These are phyloP conservation scores for Dioszegia aurantiaca DNA, from an alignment of 768 basidiomycete species.

Conservation along the genomic window DNA sequence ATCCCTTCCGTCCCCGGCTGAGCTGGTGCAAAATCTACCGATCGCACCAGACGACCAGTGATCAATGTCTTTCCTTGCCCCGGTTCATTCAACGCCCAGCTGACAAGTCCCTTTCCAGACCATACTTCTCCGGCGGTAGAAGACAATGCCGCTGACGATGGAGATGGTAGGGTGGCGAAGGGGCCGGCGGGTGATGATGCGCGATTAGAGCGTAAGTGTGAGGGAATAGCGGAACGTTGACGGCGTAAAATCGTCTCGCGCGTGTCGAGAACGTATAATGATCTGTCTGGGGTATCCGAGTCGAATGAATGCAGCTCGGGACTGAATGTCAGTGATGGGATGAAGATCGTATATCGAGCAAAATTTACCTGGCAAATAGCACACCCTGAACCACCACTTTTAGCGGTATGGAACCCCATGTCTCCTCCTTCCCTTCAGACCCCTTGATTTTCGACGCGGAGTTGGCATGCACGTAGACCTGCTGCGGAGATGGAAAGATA, in stretches of 20 bases:
- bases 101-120: conserved; percentile 43
- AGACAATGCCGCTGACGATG: conserved; percentile 20
- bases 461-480: conserved; percentile 44
- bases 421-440: conserved; percentile 26
- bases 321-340: conserved; percentile 18
- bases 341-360: neutral
- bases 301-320: conserved; percentile 37
- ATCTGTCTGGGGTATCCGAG: conserved; percentile 30
- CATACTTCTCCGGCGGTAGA: conserved; percentile 30
- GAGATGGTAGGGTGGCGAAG: neutral
- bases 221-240: conserved; percentile 28
- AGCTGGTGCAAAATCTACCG: conserved; percentile 23
- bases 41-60: conserved; percentile 36
- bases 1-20: conserved; percentile 14
- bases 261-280: conserved; percentile 45
- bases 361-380: conserved; percentile 38
- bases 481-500: conserved; percentile 30
- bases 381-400: conserved; percentile 44
- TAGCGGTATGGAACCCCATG: conserved; percentile 45
- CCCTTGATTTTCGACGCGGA: conserved; percentile 16
- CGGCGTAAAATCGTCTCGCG: conserved; percentile 40
- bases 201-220: conserved; percentile 22
- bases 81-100: conserved; percentile 42
- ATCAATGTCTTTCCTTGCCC: conserved; percentile 45
- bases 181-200: conserved; percentile 20